These are phyloP conservation scores for Plasmodium ovale DNA, from an alignment of 169 alveolate genomes.

Conservation along the genomic window DNA sequence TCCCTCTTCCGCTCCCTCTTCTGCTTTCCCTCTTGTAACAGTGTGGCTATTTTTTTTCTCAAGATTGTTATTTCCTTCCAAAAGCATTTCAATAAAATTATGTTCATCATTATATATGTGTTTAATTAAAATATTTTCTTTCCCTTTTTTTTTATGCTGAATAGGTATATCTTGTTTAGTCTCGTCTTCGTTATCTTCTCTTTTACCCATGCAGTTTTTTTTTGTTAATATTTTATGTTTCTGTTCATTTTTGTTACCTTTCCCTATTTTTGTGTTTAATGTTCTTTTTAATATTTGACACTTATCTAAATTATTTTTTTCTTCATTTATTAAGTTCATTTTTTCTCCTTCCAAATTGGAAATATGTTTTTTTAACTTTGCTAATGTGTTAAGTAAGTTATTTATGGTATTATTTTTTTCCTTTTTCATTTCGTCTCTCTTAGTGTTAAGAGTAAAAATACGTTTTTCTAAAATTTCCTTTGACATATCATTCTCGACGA, in stretches of 20 bases:
- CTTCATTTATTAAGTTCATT: slow-evolving; percentile 47
- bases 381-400: slow-evolving; percentile 1
- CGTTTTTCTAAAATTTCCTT: slow-evolving; percentile 37
- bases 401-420: slow-evolving; percentile 58
- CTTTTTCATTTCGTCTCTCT: slow-evolving; percentile 55
- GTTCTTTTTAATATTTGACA: slow-evolving; percentile 40
- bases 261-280: slow-evolving; percentile 10
- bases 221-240: neutral
- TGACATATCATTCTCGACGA: neutral
- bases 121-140: neutral
- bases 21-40: neutral
- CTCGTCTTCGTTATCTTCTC: neutral
- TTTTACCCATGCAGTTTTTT: neutral
- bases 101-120: neutral
- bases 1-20: neutral
- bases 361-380: slow-evolving; percentile 45
- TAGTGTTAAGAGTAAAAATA: slow-evolving; percentile 35
- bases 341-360: slow-evolving; percentile 39
- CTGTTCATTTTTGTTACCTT: slow-evolving; percentile 19
- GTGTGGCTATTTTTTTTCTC: neutral
- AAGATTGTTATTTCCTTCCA: neutral
- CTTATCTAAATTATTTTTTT: slow-evolving; percentile 38
- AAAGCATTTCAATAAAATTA: slow-evolving; percentile 25
- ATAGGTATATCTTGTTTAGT: neutral
- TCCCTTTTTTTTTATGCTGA: neutral